phyloP scores from a whole-genome alignment of 805 yeast species.

The Suhomyces sp. region DNA sequence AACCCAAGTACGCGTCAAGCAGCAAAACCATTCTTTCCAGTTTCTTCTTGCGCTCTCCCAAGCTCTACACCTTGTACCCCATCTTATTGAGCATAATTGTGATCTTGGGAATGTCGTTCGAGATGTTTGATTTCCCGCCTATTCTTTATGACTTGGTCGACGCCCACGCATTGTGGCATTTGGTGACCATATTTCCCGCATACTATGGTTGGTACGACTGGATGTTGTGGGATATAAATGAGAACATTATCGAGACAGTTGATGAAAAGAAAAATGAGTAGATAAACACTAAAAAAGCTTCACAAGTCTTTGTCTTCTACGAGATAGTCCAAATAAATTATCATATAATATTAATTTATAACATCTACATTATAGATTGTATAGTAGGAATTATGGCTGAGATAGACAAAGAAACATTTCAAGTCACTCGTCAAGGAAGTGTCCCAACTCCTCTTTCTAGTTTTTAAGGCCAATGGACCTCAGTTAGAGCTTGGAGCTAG shows the following conservation, averaged over 20 bases:
- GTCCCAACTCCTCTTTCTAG: no score
- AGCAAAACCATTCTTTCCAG: constrained; percentile 23
- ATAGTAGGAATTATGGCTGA: no score
- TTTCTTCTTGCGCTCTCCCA: constrained; percentile 33
- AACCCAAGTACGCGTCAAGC: constrained; percentile 25
- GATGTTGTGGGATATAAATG: constrained; percentile 41
- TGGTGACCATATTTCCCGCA: constrained; percentile 62
- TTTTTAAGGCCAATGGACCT: no score
- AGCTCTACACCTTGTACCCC: constrained; percentile 40
- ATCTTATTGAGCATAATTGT: constrained; percentile 42
- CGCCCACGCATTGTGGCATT: constrained; percentile 94
- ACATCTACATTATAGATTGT: no score
- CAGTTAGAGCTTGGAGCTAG: no score
- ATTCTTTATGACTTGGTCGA: constrained; percentile 61
- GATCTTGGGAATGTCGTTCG: constrained; percentile 78
- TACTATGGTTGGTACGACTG: constrained; percentile 44
- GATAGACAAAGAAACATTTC: no score
- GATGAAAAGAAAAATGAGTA: not conserved
- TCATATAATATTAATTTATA: no score
- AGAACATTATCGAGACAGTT: constrained; percentile 21
- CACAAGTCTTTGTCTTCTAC: no score
- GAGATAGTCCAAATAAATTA: no score
- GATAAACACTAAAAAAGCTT: no score
- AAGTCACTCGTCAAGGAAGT: no score
- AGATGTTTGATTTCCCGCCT: constrained; percentile 85